Evolutionary conservation across 257 asterid genomes (phyloP), one percentile per base, ranked within the genome.

Genomic region (Primulina huaijiensis): DNA sequence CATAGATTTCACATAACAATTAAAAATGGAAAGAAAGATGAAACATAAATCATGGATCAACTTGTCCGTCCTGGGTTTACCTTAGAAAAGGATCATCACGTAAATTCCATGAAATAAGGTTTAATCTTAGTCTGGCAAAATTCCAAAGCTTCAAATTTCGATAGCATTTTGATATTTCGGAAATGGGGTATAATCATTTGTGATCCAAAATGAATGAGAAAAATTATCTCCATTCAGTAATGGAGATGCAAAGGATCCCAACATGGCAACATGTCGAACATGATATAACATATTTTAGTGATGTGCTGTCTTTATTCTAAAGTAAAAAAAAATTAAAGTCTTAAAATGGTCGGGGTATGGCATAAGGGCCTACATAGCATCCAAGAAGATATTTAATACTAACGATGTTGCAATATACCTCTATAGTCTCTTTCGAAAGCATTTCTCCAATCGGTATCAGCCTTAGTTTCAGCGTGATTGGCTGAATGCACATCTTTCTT

Each of bases 361-460:
- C 5, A 46, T 46, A 14, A 50, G 8, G n/a, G 19, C 20, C 20
- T 50, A 5, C 2, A 16, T 5, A 4, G 7, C 2, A 50, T 5
- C 56, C 21, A 50, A 50, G 53, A 4, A 37, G 5, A 8, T 14
- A 76, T 23, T 20, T 66, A 9, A 71, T 20, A 37, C 40, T 25
- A 40, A 67, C 7, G 31, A 35, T 29, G 52, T 68, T 7, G 33
- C 16, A n/a, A 64, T 43, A 7, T 77, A 92, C 98, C 89, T 79
- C 27, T 75, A 58, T 79, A 88, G 27, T 72, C 77, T 64, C 64
- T 74, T 80, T 69, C 76, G 75, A 88, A 89, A 40, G 84, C 72
- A 46, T 70, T 65, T 84, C 77, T 86, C 87, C 89, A 82, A 71
- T 82, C 76, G 30, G 63, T 64, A 70, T 68, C 66, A 65, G 62